Percentiles rank a stretch among this genome's conserved stretches.
Conservation (phyloP, 345 rosid species). For the Pistacia vera region DNA sequence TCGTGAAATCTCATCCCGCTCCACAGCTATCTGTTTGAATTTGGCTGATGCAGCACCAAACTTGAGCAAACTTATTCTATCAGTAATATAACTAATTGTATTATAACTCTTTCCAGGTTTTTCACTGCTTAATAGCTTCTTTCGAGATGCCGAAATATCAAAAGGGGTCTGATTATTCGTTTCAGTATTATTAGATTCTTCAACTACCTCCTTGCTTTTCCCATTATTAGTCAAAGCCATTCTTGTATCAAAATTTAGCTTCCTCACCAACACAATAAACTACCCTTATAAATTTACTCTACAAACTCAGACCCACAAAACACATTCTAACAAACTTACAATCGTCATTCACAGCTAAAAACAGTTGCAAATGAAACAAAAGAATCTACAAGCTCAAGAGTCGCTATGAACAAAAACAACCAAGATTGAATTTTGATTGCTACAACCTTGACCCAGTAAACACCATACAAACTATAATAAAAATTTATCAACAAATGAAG, state of each 20-base stretch:
- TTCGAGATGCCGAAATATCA: slow-evolving; percentile 48
- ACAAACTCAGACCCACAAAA: slow-evolving; percentile 8
- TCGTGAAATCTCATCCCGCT: slow-evolving; percentile 67
- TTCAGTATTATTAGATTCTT: slow-evolving; percentile 39
- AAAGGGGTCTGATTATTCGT: slow-evolving; percentile 32
- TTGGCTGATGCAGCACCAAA: slow-evolving; percentile 72
- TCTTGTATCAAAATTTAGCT: slow-evolving; percentile 14
- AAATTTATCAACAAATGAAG: background rate
- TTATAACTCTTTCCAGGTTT: slow-evolving; percentile 31
- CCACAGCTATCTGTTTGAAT: slow-evolving; percentile 62
- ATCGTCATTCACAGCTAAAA: background rate
- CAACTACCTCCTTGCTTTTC: slow-evolving; percentile 40
- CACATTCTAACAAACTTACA: background rate
- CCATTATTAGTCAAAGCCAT: slow-evolving; percentile 54
- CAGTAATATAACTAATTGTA: slow-evolving; percentile 29
- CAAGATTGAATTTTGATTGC: background rate
- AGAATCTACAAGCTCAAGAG: background rate
- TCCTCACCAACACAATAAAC: slow-evolving; percentile 2
- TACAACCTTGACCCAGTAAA: background rate
- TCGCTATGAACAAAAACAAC: background rate
- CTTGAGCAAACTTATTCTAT: slow-evolving; percentile 49
- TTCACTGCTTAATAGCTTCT: slow-evolving; percentile 41
- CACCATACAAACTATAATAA: background rate
- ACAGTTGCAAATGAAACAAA: background rate
- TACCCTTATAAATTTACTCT: background rate